Percentiles rank a stretch among this genome's conserved stretches.
phyloP scores from a whole-genome alignment of 139 green algal genomes.

The Mesotaenium endlicherianum region DNA sequence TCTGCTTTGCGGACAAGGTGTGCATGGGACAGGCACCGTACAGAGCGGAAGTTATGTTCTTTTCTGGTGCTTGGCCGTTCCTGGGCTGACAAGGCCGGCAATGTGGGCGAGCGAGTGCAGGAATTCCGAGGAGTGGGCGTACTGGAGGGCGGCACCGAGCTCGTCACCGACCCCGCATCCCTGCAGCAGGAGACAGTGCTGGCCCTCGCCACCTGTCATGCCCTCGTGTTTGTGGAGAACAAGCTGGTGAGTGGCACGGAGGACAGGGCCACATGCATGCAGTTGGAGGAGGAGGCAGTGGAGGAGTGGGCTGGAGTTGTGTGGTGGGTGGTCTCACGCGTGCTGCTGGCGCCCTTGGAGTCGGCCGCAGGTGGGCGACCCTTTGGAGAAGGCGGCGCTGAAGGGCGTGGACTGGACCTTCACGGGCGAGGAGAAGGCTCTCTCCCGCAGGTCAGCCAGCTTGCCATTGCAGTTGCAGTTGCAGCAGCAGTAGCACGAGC shows the following conservation, averaged over 20 bases:
- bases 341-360: too few species aligned
- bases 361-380: constrained; percentile 59
- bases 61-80: too few species aligned
- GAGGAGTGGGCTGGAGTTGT: too few species aligned
- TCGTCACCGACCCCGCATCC: constrained; percentile 10
- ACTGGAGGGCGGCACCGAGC: not conserved
- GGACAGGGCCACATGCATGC: constrained; percentile 59
- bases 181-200: constrained; percentile 30
- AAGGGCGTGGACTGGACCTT: constrained; percentile 56
- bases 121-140: constrained; percentile 42
- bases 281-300: constrained; percentile 50
- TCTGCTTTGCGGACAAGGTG: too few species aligned
- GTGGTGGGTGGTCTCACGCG: too few species aligned
- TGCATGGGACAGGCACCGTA: too few species aligned
- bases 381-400: constrained; percentile 59
- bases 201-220: constrained; percentile 86
- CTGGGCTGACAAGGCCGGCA: too few species aligned
- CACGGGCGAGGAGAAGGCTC: constrained; percentile 36
- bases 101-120: too few species aligned
- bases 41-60: too few species aligned
- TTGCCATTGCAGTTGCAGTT: not conserved
- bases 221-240: constrained; percentile 71
- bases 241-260: constrained; percentile 38
- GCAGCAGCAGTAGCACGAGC: too few species aligned
- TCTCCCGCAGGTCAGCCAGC: constrained; percentile 22